Percentiles rank a stretch among this genome's conserved stretches.
phyloP scores from a whole-genome alignment of 106 monocot species.

The Ottelia alismoides region DNA sequence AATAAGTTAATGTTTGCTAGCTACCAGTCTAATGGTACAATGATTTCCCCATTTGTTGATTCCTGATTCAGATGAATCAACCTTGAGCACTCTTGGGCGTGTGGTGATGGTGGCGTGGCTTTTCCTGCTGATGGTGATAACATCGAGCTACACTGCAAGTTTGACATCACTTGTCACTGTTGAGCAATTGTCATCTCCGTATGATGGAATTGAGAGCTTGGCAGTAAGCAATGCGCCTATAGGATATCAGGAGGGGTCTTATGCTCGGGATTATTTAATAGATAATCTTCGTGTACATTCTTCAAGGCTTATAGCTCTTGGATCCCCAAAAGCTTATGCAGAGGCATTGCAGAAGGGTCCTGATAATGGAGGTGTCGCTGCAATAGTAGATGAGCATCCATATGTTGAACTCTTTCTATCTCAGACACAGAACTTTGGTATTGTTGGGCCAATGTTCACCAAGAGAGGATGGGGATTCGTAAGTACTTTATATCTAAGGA shows the following conservation, averaged over 20 bases:
- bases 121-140: slow-evolving; percentile 63
- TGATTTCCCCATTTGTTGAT: too few species aligned
- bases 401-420: slow-evolving; percentile 57
- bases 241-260: slow-evolving; percentile 61
- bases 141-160: slow-evolving; percentile 78
- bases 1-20: too few species aligned
- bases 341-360: slow-evolving; percentile 32
- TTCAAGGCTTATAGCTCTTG: slow-evolving; percentile 43
- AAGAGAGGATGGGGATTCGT: slow-evolving; percentile 85
- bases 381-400: slow-evolving; percentile 73
- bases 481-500: slow-evolving; percentile 13
- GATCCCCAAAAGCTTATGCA: slow-evolving; percentile 34
- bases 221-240: slow-evolving; percentile 45
- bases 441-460: slow-evolving; percentile 55
- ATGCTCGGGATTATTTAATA: slow-evolving; percentile 39
- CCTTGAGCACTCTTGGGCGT: slow-evolving; percentile 43
- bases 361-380: slow-evolving; percentile 56
- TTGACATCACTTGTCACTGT: slow-evolving; percentile 71
- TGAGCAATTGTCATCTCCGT: slow-evolving; percentile 52
- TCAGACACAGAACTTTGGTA: slow-evolving; percentile 30
- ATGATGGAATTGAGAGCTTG: slow-evolving; percentile 59
- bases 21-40: too few species aligned
- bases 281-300: slow-evolving; percentile 28
- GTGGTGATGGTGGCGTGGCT: slow-evolving; percentile 74
- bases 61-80: slow-evolving; percentile 60